phyloP scores from a whole-genome alignment of 192 early-diverging fungal genomes.

The Backusella sp. region DNA sequence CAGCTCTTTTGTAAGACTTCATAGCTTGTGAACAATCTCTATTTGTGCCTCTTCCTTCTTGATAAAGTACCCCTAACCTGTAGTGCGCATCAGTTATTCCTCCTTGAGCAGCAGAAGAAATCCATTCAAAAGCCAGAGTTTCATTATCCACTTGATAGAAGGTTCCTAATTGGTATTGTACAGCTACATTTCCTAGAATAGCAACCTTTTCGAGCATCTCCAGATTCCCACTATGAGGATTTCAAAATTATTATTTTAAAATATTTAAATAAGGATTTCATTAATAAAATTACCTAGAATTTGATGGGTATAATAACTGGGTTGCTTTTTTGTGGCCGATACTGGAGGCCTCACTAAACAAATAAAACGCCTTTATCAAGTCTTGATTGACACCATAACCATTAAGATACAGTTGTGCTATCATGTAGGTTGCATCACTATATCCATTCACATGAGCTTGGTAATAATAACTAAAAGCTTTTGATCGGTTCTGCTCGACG shows the following conservation, averaged over 20 bases:
- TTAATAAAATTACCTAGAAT: neutral
- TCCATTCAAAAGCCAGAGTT: neutral
- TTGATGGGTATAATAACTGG: neutral
- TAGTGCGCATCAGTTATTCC: neutral
- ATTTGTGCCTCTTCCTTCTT: neutral
- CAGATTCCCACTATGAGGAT: neutral
- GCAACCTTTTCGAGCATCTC: neutral
- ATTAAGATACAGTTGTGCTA: neutral
- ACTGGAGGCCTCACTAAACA: neutral
- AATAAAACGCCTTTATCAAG: neutral
- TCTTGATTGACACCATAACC: neutral
- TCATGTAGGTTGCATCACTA: slow-evolving; percentile 6
- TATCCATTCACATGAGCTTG: slow-evolving; percentile 19
- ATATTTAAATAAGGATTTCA: neutral
- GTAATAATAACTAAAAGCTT: slow-evolving; percentile 21
- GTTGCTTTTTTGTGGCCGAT: neutral
- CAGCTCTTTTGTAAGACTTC: neutral
- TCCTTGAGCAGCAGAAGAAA: neutral
- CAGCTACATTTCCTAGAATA: neutral
- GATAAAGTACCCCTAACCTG: neutral
- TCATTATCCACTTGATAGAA: neutral
- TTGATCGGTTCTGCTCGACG: slow-evolving; percentile 12
- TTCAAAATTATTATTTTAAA: neutral
- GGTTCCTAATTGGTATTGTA: neutral
- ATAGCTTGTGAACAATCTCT: neutral